A percentile compares a stretch with the other conserved stretches of the same genome.
Evolutionary conservation across 2,329 filamentous ascomycete species (phyloP).

Genomic region (Magnaporthiopsis incrustans): DNA sequence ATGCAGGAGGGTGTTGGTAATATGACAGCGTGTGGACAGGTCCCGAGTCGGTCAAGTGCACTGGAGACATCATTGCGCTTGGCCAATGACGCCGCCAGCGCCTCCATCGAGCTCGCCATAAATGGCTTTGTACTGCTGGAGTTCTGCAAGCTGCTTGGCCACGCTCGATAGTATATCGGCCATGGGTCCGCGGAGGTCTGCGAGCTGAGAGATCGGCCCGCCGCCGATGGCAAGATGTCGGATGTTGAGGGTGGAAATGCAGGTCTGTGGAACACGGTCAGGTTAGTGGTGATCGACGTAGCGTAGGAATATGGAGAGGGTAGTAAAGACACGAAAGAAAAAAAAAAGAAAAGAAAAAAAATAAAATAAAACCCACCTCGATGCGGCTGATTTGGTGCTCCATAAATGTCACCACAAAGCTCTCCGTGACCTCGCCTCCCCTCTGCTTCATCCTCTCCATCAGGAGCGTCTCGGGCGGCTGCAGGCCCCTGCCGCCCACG

Average conservation of each 20-base stretch:
- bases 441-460: slow-evolving; percentile 59
- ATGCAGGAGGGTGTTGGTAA: neutral
- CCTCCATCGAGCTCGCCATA: slow-evolving; percentile 31
- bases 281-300: slow-evolving; percentile 3
- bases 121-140: slow-evolving; percentile 50
- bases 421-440: slow-evolving; percentile 81
- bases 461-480: slow-evolving; percentile 74
- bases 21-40: too few relatives aligned
- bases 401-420: slow-evolving; percentile 79
- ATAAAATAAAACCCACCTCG: slow-evolving; percentile 56
- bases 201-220: slow-evolving; percentile 50
- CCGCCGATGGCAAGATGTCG: slow-evolving; percentile 72
- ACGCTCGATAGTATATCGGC: slow-evolving; percentile 58
- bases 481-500: slow-evolving; percentile 52
- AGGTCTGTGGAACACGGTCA: slow-evolving; percentile 47
- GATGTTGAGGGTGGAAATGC: slow-evolving; percentile 68
- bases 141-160: slow-evolving; percentile 51
- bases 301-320: too few relatives aligned
- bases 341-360: too few relatives aligned
- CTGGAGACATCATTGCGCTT: neutral
- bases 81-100: neutral
- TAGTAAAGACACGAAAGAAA: neutral
- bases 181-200: slow-evolving; percentile 74
- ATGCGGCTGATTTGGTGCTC: slow-evolving; percentile 94
- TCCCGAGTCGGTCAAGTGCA: neutral